Evolutionary conservation across 148 eudicot species (phyloP), one percentile per base, ranked within the genome.

Genomic region (Simmondsia chinensis): DNA sequence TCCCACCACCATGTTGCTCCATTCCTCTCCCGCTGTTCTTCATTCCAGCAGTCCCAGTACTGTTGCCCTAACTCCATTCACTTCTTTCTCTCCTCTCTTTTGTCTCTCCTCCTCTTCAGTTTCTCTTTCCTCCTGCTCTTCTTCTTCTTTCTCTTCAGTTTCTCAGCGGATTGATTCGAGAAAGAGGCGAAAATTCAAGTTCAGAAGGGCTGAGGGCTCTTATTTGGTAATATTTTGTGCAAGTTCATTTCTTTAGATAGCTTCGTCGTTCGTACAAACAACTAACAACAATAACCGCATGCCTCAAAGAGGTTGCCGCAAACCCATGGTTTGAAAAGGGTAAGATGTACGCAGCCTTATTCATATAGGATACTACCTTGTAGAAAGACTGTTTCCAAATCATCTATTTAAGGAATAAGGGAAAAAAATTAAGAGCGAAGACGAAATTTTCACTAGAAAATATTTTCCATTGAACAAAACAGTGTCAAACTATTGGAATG

Each of bases 101-200:
- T n/a, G 48, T 23, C 3, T 21, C 34, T 48, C 45, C 54, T 62
- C 52, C 26, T 46, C 52, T 51, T 46, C 52, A n/a, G n/a, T n/a
- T 18, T 30, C 62, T 36, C 12, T 48, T 46, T 52, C 60, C 27
- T 59, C 49, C 14, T 20, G 27, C 4, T 63, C 78, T 9, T 39
- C 65, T 39, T 33, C 52, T n/a, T 25, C 48, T 51, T 57, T 18
- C 48, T 32, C 54, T 17, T 4, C 69, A 18, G 2, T 54, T 22
- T 37, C 56, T 40, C 64, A 41, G 2, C 14, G 33, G 17, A 24
- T 24, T 35, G 27, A 25, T 46, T 18, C 50, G 20, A 55, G 56
- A 51, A 54, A 21, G 48, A 55, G 29, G 50, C 12, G 50, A 27
- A 43, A 35, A 36, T 22, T 31, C 33, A 76, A 73, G 77, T 83